Conservation (phyloP, 2,329 filamentous ascomycete species). For the Botryosphaeria dothidea region DNA sequence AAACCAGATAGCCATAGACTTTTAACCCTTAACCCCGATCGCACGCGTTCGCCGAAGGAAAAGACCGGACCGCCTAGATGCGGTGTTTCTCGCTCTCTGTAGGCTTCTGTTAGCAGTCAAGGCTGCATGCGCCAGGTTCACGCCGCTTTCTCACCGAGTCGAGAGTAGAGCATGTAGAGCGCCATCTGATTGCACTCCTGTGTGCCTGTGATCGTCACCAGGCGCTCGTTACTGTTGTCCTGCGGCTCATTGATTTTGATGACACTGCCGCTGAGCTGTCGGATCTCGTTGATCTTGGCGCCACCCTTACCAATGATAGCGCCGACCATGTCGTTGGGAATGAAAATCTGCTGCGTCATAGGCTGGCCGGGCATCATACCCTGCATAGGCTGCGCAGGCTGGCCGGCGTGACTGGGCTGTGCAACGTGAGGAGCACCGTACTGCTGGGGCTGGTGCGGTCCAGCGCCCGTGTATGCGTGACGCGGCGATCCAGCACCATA, state of each 20-base stretch:
- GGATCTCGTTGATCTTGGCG: conserved; percentile 98
- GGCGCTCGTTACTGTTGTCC: conserved; percentile 96
- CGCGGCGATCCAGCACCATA: conserved; percentile 74
- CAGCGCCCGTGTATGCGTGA: conserved; percentile 73
- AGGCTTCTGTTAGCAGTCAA: conserved; percentile 4
- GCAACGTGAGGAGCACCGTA: conserved; percentile 58
- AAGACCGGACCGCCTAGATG: conserved; percentile 19
- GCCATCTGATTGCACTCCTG: conserved; percentile 99
- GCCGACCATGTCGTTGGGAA: conserved; percentile 99
- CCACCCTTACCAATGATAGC: conserved; percentile 99
- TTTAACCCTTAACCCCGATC: conserved; percentile 16
- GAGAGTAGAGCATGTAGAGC: conserved; percentile 98
- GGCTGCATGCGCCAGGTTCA: not conserved
- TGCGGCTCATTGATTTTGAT: conserved; percentile 99
- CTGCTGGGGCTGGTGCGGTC: conserved; percentile 74
- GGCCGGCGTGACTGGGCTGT: conserved; percentile 63
- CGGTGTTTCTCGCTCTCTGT: conserved; percentile 28
- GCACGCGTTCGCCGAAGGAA: conserved; percentile 18
- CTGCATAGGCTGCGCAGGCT: conserved; percentile 74
- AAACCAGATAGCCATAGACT: conserved; percentile 15
- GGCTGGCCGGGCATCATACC: conserved; percentile 73
- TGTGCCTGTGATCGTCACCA: conserved; percentile 96
- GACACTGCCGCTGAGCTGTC: conserved; percentile 93
- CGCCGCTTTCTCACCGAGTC: conserved; percentile 69
- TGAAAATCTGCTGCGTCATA: conserved; percentile 97